Evolutionary conservation across 2,329 filamentous ascomycete genomes (phyloP).

Genomic region (Cryphonectria nitschkei): DNA sequence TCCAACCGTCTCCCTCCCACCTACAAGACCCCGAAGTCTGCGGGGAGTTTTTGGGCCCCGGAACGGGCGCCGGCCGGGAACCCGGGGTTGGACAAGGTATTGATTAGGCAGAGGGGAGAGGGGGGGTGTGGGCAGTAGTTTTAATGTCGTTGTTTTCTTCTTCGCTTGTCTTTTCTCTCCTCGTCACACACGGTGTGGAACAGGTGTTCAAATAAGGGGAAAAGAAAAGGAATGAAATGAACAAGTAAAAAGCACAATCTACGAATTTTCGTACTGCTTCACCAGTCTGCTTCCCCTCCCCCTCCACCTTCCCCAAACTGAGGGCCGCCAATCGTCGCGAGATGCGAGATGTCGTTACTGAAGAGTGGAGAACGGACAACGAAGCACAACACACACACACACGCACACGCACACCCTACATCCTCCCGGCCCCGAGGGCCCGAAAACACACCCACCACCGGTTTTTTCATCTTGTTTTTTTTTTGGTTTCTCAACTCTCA

Average conservation of each 20-base stretch:
- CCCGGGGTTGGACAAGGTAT: not conserved
- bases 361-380: not conserved
- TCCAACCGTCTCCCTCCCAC: not conserved
- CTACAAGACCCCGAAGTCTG: not conserved
- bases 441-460: not conserved
- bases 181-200: not conserved
- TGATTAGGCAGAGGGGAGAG: not conserved
- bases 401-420: not conserved
- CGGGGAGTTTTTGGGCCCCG: not conserved
- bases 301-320: too few relatives aligned
- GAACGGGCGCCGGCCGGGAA: not conserved
- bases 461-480: not conserved
- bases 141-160: too few relatives aligned
- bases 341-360: not conserved
- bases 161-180: not conserved
- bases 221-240: not conserved
- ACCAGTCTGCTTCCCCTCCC: not conserved
- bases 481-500: not conserved
- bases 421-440: not conserved
- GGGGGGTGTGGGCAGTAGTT: not conserved
- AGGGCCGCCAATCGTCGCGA: not conserved
- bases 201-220: not conserved
- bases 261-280: not conserved
- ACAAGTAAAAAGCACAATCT: not conserved
- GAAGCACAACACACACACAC: not conserved